A percentile compares a stretch with the other conserved stretches of the same genome.
Conservation (phyloP, 305 asterid species). For the Ajuga reptans region DNA sequence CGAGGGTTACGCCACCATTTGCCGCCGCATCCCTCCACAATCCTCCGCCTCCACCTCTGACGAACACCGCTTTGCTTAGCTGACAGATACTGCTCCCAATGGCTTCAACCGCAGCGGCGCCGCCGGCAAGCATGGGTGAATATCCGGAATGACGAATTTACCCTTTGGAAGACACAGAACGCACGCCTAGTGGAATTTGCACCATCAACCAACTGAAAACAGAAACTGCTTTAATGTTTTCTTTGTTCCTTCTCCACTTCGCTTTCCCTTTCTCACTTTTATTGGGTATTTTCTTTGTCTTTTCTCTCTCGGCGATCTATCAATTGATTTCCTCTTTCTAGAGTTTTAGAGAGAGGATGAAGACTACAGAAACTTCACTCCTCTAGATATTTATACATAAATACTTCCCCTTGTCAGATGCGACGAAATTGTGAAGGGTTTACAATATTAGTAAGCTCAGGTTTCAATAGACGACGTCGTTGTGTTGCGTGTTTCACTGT, state of each 20-base stretch:
- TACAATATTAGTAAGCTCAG: background rate
- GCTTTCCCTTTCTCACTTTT: slow-evolving; percentile 28
- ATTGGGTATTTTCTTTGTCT: slow-evolving; percentile 23
- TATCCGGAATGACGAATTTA: slow-evolving; percentile 28
- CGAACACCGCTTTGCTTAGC: slow-evolving; percentile 28
- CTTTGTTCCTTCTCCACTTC: background rate
- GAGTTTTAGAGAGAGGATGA: slow-evolving; percentile 21
- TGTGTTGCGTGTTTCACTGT: background rate
- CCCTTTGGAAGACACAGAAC: slow-evolving; percentile 33
- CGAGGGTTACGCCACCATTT: slow-evolving; percentile 44
- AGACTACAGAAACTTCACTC: slow-evolving; percentile 2
- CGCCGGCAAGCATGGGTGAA: slow-evolving; percentile 39
- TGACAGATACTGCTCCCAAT: slow-evolving; percentile 33
- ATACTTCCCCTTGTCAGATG: background rate
- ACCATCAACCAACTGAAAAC: slow-evolving; percentile 54
- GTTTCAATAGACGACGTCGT: slow-evolving; percentile 20
- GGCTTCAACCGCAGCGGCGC: slow-evolving; percentile 31
- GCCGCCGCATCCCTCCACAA: slow-evolving; percentile 41
- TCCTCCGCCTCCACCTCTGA: slow-evolving; percentile 35
- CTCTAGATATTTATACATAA: slow-evolving; percentile 18
- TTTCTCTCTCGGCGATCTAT: slow-evolving; percentile 23
- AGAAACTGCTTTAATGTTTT: slow-evolving; percentile 39
- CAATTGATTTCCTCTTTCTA: slow-evolving; percentile 25
- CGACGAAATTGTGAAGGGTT: background rate
- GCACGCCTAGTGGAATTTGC: slow-evolving; percentile 39